Conservation (phyloP, 441 rosid genomes). For the Eruca vesicaria region DNA sequence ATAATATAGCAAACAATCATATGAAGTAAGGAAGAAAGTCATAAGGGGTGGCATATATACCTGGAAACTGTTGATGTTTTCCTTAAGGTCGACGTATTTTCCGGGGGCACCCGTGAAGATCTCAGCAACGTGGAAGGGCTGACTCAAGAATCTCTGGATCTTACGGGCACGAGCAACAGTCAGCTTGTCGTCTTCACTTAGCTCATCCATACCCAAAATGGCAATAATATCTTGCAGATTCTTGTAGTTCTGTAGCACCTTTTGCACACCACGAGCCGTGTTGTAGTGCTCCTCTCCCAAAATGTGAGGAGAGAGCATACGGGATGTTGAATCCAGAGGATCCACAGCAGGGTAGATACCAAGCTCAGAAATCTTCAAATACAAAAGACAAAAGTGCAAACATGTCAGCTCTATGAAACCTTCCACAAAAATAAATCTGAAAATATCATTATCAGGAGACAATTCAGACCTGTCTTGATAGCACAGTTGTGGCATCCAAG, state of each 20-base stretch:
- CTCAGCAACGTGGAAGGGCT: constrained; percentile 98
- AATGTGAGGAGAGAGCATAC: constrained; percentile 96
- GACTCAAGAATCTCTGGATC: constrained; percentile 93
- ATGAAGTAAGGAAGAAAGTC: no score
- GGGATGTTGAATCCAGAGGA: constrained; percentile 95
- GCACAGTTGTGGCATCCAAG: no score
- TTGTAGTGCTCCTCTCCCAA: constrained; percentile 94
- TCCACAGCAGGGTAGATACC: constrained; percentile 99
- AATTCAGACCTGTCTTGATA: no score
- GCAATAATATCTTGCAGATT: constrained; percentile 97
- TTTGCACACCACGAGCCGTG: constrained; percentile 97
- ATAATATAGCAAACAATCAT: no score
- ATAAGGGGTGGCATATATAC: no score
- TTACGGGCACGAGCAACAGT: constrained; percentile 98
- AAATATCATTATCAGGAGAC: no score
- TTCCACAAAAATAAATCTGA: no score
- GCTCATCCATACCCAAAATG: constrained; percentile 99
- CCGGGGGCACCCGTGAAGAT: constrained; percentile 98
- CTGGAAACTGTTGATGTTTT: constrained; percentile 92
- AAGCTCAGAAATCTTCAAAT: constrained; percentile 78
- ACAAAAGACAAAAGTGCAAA: not conserved
- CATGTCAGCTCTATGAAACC: no score
- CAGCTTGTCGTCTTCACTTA: constrained; percentile 95
- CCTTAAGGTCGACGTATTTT: constrained; percentile 93
- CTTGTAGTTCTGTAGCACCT: constrained; percentile 96